Base-by-base conservation (phyloP, 2,329 filamentous ascomycete species). In the Cladosporium sp. region DNA sequence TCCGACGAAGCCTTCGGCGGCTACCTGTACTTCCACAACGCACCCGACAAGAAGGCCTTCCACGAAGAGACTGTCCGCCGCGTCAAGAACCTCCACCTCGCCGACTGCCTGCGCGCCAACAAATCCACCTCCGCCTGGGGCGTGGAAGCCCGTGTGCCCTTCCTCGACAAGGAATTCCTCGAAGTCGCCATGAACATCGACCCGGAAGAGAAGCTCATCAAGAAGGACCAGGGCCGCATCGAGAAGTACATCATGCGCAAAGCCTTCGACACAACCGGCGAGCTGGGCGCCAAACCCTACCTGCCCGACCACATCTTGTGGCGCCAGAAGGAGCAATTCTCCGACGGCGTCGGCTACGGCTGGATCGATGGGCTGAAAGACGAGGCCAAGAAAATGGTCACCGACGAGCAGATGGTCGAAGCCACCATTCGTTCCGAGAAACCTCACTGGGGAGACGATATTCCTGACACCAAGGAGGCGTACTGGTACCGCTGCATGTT, bases 401-500 rank as follows among this genome's bases (percentile, higher is more conserved):
- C 88, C 15, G 92, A 98, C 66, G 92, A 97, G 78, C 91, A 94
- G 84, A 89, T 97, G 86, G 45, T 57, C 19, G 54, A 56, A 46
- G 62, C 54, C 25, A 62, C 52, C 43, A 64, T 66, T 16, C 90
- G 91, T 79, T 92, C 94, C 81, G 92, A 93, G 57, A 96, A 95
- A 79, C 82, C 88, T 11, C 89, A 96, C 71, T 98, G 94, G 94
- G 92, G 90, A 43, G 73, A 75, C 63, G 94, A 98, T 66, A 82
- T 95, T 55, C 94, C 93, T 8, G 91, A 96, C 66, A 91, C 86
- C 65, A 98, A 98, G 80, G 93, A 98, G 75, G 93, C 90, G 73
- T 94, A 95, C 79, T 98, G 93, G 93, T 98, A 98, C 76, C 85
- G 93, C 63, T 79, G 76, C 69, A 97, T 98, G 92, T 98, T 97